Evolutionary conservation across 1,284 basidiomycete genomes (phyloP).

Genomic region (Tilletia walkeri): DNA sequence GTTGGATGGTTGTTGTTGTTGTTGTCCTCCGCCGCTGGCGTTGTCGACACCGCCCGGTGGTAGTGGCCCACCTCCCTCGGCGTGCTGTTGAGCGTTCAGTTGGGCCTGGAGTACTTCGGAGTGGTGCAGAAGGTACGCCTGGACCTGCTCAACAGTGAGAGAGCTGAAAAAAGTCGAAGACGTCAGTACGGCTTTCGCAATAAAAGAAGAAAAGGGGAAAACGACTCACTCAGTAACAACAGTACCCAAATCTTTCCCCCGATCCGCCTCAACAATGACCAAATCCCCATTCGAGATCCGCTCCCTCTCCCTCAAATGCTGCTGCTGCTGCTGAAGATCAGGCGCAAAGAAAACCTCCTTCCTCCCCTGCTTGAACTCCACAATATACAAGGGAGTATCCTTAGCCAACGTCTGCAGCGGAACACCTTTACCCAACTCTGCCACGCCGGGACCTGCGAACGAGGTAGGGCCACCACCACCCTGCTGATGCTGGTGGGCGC

Average conservation of each 20-base stretch:
- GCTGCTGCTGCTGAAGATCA: conserved; percentile 23
- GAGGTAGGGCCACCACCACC: neutral
- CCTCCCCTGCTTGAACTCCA: conserved; percentile 94
- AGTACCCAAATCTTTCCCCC: conserved; percentile 87
- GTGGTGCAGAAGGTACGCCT: conserved; percentile 57
- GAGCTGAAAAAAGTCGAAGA: conserved; percentile 19
- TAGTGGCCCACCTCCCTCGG: neutral
- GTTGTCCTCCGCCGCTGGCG: neutral
- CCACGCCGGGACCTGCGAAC: conserved; percentile 25
- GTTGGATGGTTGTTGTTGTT: no score
- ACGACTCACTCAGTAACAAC: conserved; percentile 58
- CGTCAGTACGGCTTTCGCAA: neutral
- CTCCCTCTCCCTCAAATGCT: conserved; percentile 19
- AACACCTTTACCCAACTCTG: conserved; percentile 82
- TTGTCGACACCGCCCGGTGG: neutral
- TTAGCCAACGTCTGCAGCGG: conserved; percentile 77
- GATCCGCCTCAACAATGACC: conserved; percentile 94
- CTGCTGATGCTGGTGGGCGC: neutral
- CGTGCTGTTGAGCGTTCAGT: neutral
- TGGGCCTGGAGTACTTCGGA: conserved; percentile 28
- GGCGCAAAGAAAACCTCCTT: conserved; percentile 87
- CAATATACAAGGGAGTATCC: conserved; percentile 86
- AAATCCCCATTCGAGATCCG: conserved; percentile 75
- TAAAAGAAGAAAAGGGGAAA: neutral
- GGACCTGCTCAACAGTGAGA: conserved; percentile 78